Evolutionary conservation across 495 filamentous ascomycete genomes (phyloP), one percentile per base, ranked within the genome.

Genomic region (Xylaria telfairii): DNA sequence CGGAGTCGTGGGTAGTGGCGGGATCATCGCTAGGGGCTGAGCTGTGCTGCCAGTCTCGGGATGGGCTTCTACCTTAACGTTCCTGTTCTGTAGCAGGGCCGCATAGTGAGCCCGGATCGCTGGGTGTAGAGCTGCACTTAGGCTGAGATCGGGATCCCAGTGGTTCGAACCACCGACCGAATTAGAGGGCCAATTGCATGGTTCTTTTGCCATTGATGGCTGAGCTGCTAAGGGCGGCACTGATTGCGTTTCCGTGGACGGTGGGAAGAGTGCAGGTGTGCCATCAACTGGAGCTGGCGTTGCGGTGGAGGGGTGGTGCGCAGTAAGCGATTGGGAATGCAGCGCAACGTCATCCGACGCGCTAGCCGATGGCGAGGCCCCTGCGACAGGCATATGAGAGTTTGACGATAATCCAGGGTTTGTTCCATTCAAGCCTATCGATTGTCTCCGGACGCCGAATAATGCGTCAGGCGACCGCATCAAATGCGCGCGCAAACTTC

Each of bases 401-500:
- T 68, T 53, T 13, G 68, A 3, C 28, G 54, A 61, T 26, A 28
- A 28, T 19, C 68, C 62, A 44, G 75, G 34, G 26, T 67, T 54
- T 37, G 42, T 53, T 39, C 41, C 64, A 41, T 57, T 68, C 49
- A 76, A 73, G 19, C 73, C 57, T 34, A 63, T 59, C 30, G 76
- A 71, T 49, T 68, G 74, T 17, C 66, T 75, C 28, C 67, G 76
- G 53, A 78, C 71, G 2, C 73, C 79, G 15, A 78, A 77, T 1
- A 85, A 70, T 4, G 79, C 79, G 30, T 80, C 77, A 37, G 80
- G 82, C 13, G 82, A 77, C 53, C 78, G 81, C 69, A 83, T 77
- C 67, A 86, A 68, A 69, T 87, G 84, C 7, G 81, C 81, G 39
- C 81, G 75, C 7, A 86, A 73, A 17, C 81, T 84, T 17, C 84